Base-by-base conservation (phyloP, 2,329 filamentous ascomycete genomes). In the Penicillium corylophilum region DNA sequence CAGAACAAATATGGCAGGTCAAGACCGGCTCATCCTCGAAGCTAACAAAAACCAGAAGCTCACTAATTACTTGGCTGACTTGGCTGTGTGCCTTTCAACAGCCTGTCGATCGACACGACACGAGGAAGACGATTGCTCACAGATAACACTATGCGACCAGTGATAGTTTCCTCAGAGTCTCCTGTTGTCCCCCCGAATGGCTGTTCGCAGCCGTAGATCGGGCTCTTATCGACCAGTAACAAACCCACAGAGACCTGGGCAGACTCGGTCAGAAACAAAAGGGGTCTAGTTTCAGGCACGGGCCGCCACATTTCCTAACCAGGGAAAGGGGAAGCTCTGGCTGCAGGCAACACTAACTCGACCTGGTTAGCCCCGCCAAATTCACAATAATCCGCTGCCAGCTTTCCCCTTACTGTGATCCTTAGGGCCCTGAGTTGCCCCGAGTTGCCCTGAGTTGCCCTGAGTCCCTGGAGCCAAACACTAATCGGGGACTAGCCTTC, bases 371-470 rank as follows among this genome's bases (percentile, higher is more conserved):
- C 16, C 26, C 6, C 10, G 45, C 45, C 18, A 31, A 13, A 40
- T 47, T 36, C 56, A 57, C 35, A 54, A 50, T 48, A 49, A 40
- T 51, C 53, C 40, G 46, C 57, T 51, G 47, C 39, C 44, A 48
- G 48, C 9, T 33, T 48, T 60, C 55, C 57, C 59, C 57, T 62
- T 59, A 53, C 57, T 29, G 51, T 40, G 28, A 8, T 18, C 36
- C 8, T 39, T 7, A 20, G 18, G 24, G 33, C 33, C 31, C 18
- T 28, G 22, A 20, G 15, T 8, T n/a, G n/a, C n/a, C n/a, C n/a
- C n/a, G n/a, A n/a, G n/a, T n/a, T n/a, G 26, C 26, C 26, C 26
- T 28, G 5, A 28, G 7, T 28, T 26, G 22, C 33, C 20, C 26
- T 28, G 12, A 20, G 15, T 31, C 35, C 31, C 48, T 48, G 18